Base-by-base conservation (phyloP, 352 stramenopile genomes). In the Phytophthora sansomeana region DNA sequence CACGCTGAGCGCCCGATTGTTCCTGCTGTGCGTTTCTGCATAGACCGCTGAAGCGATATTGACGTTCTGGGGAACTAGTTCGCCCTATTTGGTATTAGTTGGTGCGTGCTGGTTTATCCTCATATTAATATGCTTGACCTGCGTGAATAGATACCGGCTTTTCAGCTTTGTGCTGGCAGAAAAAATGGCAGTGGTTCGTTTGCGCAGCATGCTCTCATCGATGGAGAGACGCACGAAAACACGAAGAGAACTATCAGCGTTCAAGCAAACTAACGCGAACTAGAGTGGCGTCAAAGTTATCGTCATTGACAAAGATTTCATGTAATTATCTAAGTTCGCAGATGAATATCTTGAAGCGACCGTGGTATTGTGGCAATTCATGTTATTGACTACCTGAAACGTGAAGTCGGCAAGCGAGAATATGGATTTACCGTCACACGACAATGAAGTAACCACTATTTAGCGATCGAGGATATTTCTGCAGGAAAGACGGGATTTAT, bases 341-440 rank as follows among this genome's bases (percentile, higher is more conserved):
- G 41, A 21, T 13, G 21, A 47, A 13, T 60, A 57, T 56, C 58
- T 33, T 5, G 7, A 42, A 5, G 21, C 30, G 6, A 6, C 38
- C 1, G 21, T 60, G 13, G 47, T 56, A 17, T 32, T 67, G 8
- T 67, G 58, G 19, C 49, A 58, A 13, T 57, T 67, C 26, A 60
- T 28, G 58, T 67, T 9, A 46, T 67, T 17, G 43, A 67, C 28
- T 60, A 48, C n/a, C 14, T 67, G 1, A 67, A 55, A 16, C 51
- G 38, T 7, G 38, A 65, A 28, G 29, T 56, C 1, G 24, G 26
- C 8, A 48, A 57, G 9, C 14, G 29, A 7, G 28, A 33, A 7
- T 43, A 47, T 30, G 44, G 35, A 10, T 50, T 46, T 29, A 28
- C 38, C 5, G 17, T 42, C 44, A 28, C 16, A 26, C 49, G 4